Conservation (phyloP, 331 rosid species). For the Arachis monticola region DNA sequence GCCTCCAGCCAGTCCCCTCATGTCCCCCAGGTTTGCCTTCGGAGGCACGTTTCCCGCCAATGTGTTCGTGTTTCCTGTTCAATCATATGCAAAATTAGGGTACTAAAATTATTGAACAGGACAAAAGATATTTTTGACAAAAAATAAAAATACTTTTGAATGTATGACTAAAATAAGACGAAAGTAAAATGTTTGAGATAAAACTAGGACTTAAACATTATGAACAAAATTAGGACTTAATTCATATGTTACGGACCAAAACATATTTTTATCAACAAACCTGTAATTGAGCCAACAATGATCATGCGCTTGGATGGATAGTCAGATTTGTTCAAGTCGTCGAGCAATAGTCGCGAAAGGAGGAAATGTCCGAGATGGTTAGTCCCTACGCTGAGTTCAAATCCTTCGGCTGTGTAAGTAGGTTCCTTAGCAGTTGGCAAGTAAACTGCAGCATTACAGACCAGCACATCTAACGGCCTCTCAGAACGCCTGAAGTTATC, state of each 20-base stretch:
- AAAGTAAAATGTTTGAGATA: no score
- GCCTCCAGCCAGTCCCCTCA: no score
- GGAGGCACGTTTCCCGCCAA: conserved; percentile 49
- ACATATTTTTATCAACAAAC: conserved; percentile 26
- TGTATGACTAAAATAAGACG: no score
- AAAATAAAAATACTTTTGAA: no score
- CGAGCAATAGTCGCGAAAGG: conserved; percentile 73
- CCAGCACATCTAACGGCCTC: conserved; percentile 53
- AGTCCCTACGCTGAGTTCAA: conserved; percentile 92
- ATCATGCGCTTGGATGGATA: conserved; percentile 78
- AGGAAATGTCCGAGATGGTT: conserved; percentile 94
- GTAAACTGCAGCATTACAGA: conserved; percentile 26
- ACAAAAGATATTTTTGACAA: no score
- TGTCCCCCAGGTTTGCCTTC: no score
- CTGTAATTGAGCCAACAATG: conserved; percentile 93
- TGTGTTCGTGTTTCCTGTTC: conserved; percentile 83
- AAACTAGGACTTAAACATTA: no score
- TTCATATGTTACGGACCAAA: no score
- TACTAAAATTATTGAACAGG: neutral
- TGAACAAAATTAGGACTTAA: no score
- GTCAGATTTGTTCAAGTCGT: conserved; percentile 79
- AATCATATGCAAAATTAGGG: conserved; percentile 7
- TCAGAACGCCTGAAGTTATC: conserved; percentile 69
- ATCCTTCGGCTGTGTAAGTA: conserved; percentile 83
- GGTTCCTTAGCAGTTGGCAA: conserved; percentile 57